These are phyloP conservation scores for Neopestalotiopsis sp. DNA, from an alignment of 2,329 filamentous ascomycete species.

Conservation along the genomic window DNA sequence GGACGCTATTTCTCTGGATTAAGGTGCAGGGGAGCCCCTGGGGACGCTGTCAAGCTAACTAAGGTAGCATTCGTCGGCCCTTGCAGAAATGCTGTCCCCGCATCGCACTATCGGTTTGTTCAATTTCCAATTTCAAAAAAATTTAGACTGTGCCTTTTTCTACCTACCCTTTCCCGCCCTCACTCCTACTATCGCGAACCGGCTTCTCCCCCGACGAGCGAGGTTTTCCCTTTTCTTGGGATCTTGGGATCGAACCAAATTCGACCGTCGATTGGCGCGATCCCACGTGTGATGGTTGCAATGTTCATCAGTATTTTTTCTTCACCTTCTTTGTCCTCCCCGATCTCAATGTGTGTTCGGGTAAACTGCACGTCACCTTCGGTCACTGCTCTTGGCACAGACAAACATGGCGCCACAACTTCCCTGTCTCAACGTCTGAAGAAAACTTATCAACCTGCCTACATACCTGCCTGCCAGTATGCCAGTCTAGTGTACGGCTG, in stretches of 20 bases:
- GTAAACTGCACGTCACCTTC: neutral
- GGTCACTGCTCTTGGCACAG: neutral
- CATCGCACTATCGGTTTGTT: conserved; percentile 2
- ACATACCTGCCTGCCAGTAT: too few species aligned
- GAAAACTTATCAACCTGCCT: too few species aligned
- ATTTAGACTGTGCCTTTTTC: neutral
- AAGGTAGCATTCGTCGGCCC: neutral
- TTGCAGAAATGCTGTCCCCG: neutral
- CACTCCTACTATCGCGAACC: neutral
- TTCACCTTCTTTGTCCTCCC: neutral
- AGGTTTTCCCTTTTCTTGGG: neutral
- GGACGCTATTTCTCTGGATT: neutral
- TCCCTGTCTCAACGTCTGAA: neutral
- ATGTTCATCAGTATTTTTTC: neutral
- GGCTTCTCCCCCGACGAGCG: neutral
- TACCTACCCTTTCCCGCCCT: neutral
- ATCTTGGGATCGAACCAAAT: neutral
- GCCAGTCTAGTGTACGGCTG: neutral
- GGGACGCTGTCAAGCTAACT: neutral
- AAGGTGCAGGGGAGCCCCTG: neutral
- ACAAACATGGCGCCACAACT: neutral
- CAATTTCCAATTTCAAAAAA: conserved; percentile 1
- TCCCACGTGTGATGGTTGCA: neutral
- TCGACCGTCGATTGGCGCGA: neutral
- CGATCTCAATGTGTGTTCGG: neutral